Evolutionary conservation across 2,329 filamentous ascomycete species (phyloP).

Genomic region (Bipolaris zeicola): DNA sequence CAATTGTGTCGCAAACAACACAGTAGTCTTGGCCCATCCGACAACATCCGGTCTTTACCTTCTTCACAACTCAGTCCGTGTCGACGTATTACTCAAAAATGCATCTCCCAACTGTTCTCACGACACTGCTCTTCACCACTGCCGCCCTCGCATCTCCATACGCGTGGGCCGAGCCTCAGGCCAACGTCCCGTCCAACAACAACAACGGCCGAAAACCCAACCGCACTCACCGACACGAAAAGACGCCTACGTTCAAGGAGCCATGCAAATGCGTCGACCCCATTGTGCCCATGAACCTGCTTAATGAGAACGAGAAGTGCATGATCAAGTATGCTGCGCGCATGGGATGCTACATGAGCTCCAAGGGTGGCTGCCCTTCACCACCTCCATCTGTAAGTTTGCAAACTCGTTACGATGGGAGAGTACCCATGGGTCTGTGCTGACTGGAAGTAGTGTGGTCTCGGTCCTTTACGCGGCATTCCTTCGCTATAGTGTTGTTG

Average conservation of each 20-base stretch:
- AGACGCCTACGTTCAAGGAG: conserved; percentile 35
- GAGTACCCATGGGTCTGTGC: neutral
- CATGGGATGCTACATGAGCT: conserved; percentile 23
- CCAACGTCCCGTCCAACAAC: conserved; percentile 7
- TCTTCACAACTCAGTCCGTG: neutral
- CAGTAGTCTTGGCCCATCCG: conserved; percentile 2
- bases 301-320: conserved; percentile 31
- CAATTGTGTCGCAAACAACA: neutral
- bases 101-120: conserved; percentile 21
- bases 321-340: conserved; percentile 22
- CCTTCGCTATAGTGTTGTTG: conserved; percentile 1
- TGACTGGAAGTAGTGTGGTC: conserved; percentile 16
- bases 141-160: conserved; percentile 24
- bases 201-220: conserved; percentile 5
- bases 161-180: conserved; percentile 22
- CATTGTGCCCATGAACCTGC: conserved; percentile 32
- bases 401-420: neutral
- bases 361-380: conserved; percentile 26
- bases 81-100: conserved; percentile 15
- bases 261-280: conserved; percentile 33
- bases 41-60: neutral
- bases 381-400: conserved; percentile 24
- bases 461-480: conserved; percentile 14
- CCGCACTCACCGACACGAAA: conserved; percentile 24
- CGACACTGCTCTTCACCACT: conserved; percentile 22